Evolutionary conservation across 352 stramenopile species (phyloP), one percentile per base, ranked within the genome.

Genomic region (Phytophthora melonis): DNA sequence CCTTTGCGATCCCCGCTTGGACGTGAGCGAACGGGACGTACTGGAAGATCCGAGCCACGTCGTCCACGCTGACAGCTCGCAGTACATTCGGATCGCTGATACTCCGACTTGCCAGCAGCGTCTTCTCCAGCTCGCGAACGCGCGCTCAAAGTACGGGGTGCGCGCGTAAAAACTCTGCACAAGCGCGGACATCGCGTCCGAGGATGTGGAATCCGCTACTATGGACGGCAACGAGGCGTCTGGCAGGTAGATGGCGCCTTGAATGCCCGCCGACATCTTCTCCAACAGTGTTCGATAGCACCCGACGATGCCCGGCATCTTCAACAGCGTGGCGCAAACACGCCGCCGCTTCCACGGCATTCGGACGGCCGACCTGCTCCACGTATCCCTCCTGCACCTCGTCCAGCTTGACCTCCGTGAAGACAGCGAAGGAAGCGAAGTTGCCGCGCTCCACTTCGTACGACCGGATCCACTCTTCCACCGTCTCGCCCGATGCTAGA

Each of bases 391-490:
- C 82, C 27, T 88, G 79, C n/a, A 95, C 86, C 30, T 94, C 79
- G 32, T 95, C 86, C 16, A 95, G 65, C 59, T 95, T 95, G 34
- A 89, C 75, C 66, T 95, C 89, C 0, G 87, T 90, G 39, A 93
- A 91, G 9, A 95, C 77, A 8, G 89, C 86, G 56, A 93, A 95
- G 7, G 87, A 93, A 32, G 87, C 74, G 45, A 95, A 95, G 39
- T 82, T 79, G 11, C 79, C 43, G 9, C 86, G 88, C 43, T 95
- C 87, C 1, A 70, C 58, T 58, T 95, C 86, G 69, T 95, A 95
- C 23, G 77, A 85, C 11, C 73, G 66, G 39, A 95, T 90, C 89
- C 89, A 95, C 19, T 83, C 68, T 25, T 83, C 68, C 2, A 94
- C 68, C n/a, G 71, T 82, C 39, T 90, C 75, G 5, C 61, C 63